Evolutionary conservation across 768 basidiomycete genomes (phyloP).

Genomic region (Tremella mesenterica): DNA sequence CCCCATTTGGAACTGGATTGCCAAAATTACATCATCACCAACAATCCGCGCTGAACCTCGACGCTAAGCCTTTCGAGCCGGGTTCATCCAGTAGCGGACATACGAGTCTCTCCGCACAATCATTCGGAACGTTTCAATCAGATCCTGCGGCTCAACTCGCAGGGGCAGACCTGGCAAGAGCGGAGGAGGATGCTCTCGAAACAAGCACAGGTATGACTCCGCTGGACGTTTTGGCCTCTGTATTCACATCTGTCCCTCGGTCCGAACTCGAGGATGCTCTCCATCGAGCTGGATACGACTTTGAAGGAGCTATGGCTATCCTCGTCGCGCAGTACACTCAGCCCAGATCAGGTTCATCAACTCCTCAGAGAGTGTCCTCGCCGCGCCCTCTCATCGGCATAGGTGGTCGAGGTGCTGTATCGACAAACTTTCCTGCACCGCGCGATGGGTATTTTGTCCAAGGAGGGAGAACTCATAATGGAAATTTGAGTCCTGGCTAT

Average conservation of each 20-base stretch:
- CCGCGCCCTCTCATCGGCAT: conserved; percentile 37
- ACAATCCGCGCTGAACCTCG: conserved; percentile 52
- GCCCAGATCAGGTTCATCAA: conserved; percentile 48
- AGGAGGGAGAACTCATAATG: conserved; percentile 38
- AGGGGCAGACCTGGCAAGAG: background rate
- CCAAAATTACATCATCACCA: conserved; percentile 57
- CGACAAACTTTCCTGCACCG: conserved; percentile 31
- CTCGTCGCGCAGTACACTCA: conserved; percentile 57
- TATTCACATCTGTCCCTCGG: conserved; percentile 82
- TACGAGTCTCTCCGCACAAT: too few species aligned
- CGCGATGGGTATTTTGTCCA: conserved; percentile 36
- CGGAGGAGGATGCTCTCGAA: conserved; percentile 16
- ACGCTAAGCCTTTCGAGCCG: conserved; percentile 53
- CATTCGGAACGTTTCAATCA: too few species aligned
- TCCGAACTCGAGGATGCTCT: conserved; percentile 91
- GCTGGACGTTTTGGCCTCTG: conserved; percentile 85
- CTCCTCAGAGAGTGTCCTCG: conserved; percentile 33
- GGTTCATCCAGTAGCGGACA: background rate
- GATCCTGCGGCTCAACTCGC: background rate
- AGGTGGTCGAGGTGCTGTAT: conserved; percentile 22
- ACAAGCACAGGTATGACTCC: conserved; percentile 72
- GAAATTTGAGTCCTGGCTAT: conserved; percentile 35
- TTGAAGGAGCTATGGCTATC: conserved; percentile 91
- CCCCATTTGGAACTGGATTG: conserved; percentile 47
- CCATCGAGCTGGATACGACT: conserved; percentile 78